These are phyloP conservation scores for Rhizopus stolonifer DNA, from an alignment of 371 early-diverging fungal genomes.

Conservation along the genomic window DNA sequence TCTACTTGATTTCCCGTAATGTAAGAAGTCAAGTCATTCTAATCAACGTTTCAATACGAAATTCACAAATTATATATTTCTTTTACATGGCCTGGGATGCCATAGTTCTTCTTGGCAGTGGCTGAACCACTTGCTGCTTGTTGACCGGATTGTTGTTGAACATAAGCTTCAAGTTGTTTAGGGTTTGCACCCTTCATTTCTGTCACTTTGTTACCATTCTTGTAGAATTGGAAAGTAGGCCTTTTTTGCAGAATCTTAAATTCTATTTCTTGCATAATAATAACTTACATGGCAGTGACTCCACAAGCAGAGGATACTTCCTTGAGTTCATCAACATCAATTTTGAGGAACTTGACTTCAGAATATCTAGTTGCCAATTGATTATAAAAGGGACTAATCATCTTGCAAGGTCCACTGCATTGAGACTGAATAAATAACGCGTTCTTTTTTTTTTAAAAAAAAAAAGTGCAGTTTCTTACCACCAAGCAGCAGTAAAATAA, in stretches of 20 bases:
- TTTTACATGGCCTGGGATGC: constrained; percentile 59
- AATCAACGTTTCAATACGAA: background rate
- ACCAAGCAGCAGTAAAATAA: constrained; percentile 60
- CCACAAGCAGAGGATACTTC: constrained; percentile 35
- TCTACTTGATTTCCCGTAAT: constrained; percentile 79
- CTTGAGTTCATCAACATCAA: constrained; percentile 58
- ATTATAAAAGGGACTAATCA: constrained; percentile 57
- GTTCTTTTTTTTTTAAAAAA: constrained; percentile 23
- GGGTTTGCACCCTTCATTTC: constrained; percentile 73
- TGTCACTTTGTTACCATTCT: constrained; percentile 59
- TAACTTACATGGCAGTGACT: constrained; percentile 46
- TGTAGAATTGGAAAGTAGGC: constrained; percentile 69
- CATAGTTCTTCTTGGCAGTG: constrained; percentile 34
- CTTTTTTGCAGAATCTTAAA: too few relatives aligned
- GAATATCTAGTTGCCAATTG: constrained; percentile 54
- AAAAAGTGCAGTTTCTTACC: constrained; percentile 24
- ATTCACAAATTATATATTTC: background rate
- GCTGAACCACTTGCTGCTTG: background rate
- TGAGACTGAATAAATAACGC: constrained; percentile 42
- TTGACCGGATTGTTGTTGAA: constrained; percentile 63
- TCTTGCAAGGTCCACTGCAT: constrained; percentile 57
- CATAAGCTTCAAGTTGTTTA: constrained; percentile 46
- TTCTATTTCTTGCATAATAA: too few relatives aligned
- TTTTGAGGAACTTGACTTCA: constrained; percentile 59
- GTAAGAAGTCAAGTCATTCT: constrained; percentile 68